A percentile compares a stretch with the other conserved stretches of the same genome.
Evolutionary conservation across 495 filamentous ascomycete species (phyloP).

Genomic region (Podospora conica): DNA sequence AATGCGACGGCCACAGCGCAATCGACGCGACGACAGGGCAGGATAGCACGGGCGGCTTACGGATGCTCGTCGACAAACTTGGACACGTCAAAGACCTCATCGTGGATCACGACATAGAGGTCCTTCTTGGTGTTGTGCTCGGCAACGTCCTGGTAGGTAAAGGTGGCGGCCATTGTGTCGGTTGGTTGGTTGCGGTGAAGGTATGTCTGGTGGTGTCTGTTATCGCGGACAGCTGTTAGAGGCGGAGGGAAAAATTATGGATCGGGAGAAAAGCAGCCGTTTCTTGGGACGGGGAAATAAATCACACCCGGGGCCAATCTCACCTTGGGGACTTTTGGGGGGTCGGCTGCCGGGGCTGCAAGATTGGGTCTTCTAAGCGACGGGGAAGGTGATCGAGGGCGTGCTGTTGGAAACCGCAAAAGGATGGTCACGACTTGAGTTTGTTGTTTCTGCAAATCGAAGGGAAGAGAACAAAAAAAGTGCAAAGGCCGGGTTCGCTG

Average conservation of each 20-base stretch:
- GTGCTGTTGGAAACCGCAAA: background rate
- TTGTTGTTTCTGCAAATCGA: constrained; percentile 5
- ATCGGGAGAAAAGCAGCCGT: background rate
- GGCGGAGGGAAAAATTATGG: background rate
- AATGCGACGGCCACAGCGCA: background rate
- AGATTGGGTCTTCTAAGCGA: background rate
- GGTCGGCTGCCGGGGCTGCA: background rate
- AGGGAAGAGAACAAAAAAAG: constrained; percentile 13
- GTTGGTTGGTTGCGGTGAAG: constrained; percentile 10
- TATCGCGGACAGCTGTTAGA: constrained; percentile 17
- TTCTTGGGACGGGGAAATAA: background rate
- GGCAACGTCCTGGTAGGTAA: constrained; percentile 79
- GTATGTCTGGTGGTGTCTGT: constrained; percentile 9
- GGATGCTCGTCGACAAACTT: constrained; percentile 98
- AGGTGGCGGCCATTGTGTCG: constrained; percentile 55
- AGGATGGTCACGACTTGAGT: background rate
- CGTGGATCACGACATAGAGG: constrained; percentile 84
- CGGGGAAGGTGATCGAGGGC: background rate
- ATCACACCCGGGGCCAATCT: background rate
- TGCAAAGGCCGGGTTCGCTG: constrained; percentile 1
- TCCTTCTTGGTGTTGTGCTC: constrained; percentile 95
- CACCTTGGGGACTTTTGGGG: background rate
- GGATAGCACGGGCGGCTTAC: constrained; percentile 54
- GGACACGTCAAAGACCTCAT: constrained; percentile 86
- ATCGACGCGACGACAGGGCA: background rate